Base-by-base conservation (phyloP, 2,329 filamentous ascomycete genomes). In the Fusarium setosum region DNA sequence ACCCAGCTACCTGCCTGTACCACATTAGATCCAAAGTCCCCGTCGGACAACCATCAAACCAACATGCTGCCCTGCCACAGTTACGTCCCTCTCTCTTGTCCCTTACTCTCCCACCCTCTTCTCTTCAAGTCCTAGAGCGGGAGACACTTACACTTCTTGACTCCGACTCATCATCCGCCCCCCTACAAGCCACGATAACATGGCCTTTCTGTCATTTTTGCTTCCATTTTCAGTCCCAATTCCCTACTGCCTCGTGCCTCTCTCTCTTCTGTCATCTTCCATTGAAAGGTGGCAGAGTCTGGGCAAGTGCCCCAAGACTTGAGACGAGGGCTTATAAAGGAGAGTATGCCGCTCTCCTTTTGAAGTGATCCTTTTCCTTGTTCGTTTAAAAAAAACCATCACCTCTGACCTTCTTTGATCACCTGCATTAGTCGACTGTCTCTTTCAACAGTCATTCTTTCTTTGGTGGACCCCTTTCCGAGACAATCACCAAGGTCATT, bases 391-490 rank as follows among this genome's bases (percentile, higher is more conserved):
- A 37, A 44, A 41, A 55, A 53, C 45, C 4, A 9, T 29, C 26
- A 29, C 59, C 32, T 61, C 63, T 67, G 63, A 65, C 63, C 55
- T 63, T 70, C 68, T 72, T 72, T 72, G 70, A 72, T 72, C 70
- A 72, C 67, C 70, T 72, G 70, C 68, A 69, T 69, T 61, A 52
- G 37, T 44, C 57, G 48, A 70, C 61, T 63, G 65, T 59, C 56
- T 57, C 55, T 67, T 63, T 64, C 47, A 53, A 53, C 48, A 54
- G 69, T 69, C 69, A 71, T 64, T 64, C 63, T 67, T 56, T 70
- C 44, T 31, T 57, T 52, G 38, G 21, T 53, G 53, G 49, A 54
- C 50, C 59, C 56, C 56, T 61, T n/a, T 53, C 62, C 55, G 41
- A 71, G 69, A 71, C 69, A 72, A 60, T 17, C 49, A 40, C 41